A percentile compares a stretch with the other conserved stretches of the same genome.
phyloP scores from a whole-genome alignment of 176 grass and related monocot genomes.

The Ampelocalamus luodianensis region DNA sequence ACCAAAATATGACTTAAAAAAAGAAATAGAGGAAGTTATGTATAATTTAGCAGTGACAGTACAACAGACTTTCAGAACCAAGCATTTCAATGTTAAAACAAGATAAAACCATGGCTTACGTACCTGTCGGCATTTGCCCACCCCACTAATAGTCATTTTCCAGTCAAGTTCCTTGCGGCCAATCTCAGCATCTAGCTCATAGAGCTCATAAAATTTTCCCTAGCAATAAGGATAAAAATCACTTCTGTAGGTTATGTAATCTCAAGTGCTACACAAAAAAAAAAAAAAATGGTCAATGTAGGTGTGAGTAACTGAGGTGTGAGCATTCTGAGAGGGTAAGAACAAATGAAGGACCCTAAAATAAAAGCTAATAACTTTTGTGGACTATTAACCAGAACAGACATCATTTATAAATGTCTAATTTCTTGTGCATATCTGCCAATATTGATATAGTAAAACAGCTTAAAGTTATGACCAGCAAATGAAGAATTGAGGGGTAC shows the following conservation, averaged over 20 bases:
- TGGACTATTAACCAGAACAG: slow-evolving; percentile 31
- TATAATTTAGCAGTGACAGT: slow-evolving; percentile 24
- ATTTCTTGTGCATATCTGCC: slow-evolving; percentile 1
- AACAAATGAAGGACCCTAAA: slow-evolving; percentile 22
- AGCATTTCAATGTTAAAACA: slow-evolving; percentile 38
- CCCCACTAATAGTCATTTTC: slow-evolving; percentile 96
- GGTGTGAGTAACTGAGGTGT: not conserved
- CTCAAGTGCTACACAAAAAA: not conserved
- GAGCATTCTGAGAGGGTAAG: not conserved
- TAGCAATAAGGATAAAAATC: slow-evolving; percentile 42
- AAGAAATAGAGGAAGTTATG: not conserved
- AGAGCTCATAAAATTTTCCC: slow-evolving; percentile 98
- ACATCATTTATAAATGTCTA: slow-evolving; percentile 16
- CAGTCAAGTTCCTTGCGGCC: slow-evolving; percentile 92
- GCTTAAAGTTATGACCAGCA: slow-evolving; percentile 26
- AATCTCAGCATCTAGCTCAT: slow-evolving; percentile 95
- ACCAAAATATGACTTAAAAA: not conserved
- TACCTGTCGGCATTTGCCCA: slow-evolving; percentile 98
- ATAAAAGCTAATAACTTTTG: slow-evolving; percentile 31
- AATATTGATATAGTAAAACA: slow-evolving; percentile 35
- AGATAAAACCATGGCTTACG: slow-evolving; percentile 12
- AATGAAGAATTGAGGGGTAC: not conserved
- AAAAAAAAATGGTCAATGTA: not conserved
- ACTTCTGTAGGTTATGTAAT: slow-evolving; percentile 25
- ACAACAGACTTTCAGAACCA: slow-evolving; percentile 22